A percentile compares a stretch with the other conserved stretches of the same genome.
Conservation (phyloP, 106 monocot genomes). For the Dioscorea dumetorum region DNA sequence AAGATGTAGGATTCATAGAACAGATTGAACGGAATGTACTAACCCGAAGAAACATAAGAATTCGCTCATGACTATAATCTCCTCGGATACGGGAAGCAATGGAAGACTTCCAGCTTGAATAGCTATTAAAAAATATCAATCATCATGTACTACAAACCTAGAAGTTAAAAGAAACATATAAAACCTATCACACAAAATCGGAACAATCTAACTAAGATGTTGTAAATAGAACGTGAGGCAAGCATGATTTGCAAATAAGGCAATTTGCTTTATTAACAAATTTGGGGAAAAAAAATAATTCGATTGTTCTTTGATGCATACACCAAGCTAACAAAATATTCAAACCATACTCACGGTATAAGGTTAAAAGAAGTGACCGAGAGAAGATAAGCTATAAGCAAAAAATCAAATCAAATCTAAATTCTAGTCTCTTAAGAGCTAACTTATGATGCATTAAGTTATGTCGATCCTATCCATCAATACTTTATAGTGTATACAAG, state of each 20-base stretch:
- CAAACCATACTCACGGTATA: too few species aligned
- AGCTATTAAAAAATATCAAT: conserved; percentile 2
- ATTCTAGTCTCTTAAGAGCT: too few species aligned
- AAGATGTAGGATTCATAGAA: too few species aligned
- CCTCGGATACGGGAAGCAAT: conserved; percentile 74
- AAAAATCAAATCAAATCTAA: too few species aligned
- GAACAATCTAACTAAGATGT: background rate
- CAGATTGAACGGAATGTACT: background rate
- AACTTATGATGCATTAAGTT: too few species aligned
- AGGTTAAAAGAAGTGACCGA: too few species aligned
- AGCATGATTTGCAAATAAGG: background rate
- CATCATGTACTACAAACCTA: background rate
- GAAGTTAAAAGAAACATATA: background rate
- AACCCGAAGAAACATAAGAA: conserved; percentile 94
- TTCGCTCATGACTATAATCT: conserved; percentile 96
- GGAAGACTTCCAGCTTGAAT: conserved; percentile 91
- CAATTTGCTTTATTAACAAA: background rate
- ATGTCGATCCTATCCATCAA: background rate
- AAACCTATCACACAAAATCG: background rate
- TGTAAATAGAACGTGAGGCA: background rate
- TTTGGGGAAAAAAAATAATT: background rate
- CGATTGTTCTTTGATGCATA: too few species aligned
- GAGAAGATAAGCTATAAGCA: too few species aligned
- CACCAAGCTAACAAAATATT: too few species aligned
- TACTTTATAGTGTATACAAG: background rate